Evolutionary conservation across 2,329 filamentous ascomycete species (phyloP).

Genomic region (Talaromyces sp.): DNA sequence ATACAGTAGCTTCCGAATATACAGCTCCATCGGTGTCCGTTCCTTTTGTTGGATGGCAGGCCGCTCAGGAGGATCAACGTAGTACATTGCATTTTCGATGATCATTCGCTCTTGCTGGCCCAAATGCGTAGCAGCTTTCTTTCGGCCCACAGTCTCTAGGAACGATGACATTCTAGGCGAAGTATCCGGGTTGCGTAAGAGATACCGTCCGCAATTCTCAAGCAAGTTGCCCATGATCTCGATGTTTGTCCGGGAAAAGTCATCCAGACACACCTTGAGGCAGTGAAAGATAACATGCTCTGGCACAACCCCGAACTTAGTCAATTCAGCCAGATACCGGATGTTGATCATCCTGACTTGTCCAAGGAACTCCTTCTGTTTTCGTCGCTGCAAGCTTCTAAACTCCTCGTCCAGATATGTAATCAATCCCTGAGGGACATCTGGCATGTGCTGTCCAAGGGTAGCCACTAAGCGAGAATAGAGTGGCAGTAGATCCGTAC

Average conservation of each 20-base stretch:
- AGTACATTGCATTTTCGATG: conserved; percentile 96
- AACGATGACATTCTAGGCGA: conserved; percentile 90
- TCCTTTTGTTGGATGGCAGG: conserved; percentile 96
- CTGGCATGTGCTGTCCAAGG: conserved; percentile 85
- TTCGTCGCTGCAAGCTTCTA: conserved; percentile 88
- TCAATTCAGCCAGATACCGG: conserved; percentile 94
- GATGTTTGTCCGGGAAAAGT: conserved; percentile 98
- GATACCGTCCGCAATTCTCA: conserved; percentile 92
- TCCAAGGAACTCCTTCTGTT: conserved; percentile 94
- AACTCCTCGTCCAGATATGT: conserved; percentile 95
- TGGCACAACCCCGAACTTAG: conserved; percentile 95
- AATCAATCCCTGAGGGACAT: conserved; percentile 86
- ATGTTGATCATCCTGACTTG: conserved; percentile 92
- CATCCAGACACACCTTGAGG: conserved; percentile 92
- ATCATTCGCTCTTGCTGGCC: conserved; percentile 96
- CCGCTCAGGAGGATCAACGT: conserved; percentile 90
- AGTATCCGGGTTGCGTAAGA: conserved; percentile 88
- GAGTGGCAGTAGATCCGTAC: conserved; percentile 80
- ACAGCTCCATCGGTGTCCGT: conserved; percentile 85
- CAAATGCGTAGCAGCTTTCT: conserved; percentile 92
- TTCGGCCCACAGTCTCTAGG: conserved; percentile 87
- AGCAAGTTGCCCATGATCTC: conserved; percentile 95
- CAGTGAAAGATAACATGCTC: conserved; percentile 99
- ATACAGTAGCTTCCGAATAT: conserved; percentile 88
- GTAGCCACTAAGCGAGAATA: conserved; percentile 94